Percentiles rank a stretch among this genome's conserved stretches.
These are phyloP conservation scores for Chytriomyces hyalinus DNA, from an alignment of 192 early-diverging fungal species.

Conservation along the genomic window DNA sequence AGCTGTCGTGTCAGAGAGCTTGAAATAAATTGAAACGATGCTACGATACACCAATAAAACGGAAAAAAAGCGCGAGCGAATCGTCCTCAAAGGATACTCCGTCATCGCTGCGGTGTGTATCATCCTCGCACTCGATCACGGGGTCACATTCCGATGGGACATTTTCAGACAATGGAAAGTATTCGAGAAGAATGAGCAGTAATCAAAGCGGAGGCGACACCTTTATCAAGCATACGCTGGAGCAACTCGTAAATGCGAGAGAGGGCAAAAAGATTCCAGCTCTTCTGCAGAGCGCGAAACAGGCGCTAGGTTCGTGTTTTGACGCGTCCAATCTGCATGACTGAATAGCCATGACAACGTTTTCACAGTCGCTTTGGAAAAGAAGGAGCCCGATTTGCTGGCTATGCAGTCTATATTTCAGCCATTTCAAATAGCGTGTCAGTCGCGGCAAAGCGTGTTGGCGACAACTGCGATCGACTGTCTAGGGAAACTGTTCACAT, in stretches of 20 bases:
- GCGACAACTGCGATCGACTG: slow-evolving; percentile 79
- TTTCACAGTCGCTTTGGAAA: slow-evolving; percentile 22
- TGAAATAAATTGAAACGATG: no score
- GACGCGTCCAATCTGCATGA: neutral
- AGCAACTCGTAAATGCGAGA: slow-evolving; percentile 51
- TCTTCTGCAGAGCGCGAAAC: slow-evolving; percentile 48
- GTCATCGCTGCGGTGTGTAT: no score
- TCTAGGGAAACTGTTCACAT: slow-evolving; percentile 72
- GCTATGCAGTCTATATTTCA: slow-evolving; percentile 59
- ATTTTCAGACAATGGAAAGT: neutral
- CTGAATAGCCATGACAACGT: neutral
- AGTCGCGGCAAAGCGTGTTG: slow-evolving; percentile 64
- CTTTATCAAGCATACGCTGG: slow-evolving; percentile 58
- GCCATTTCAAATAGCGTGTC: slow-evolving; percentile 76
- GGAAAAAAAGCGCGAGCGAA: no score
- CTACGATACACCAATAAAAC: no score
- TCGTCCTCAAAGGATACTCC: no score
- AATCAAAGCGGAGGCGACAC: slow-evolving; percentile 44
- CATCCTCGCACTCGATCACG: no score
- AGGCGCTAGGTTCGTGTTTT: slow-evolving; percentile 41
- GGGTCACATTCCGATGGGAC: no score
- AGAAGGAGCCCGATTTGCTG: slow-evolving; percentile 28
- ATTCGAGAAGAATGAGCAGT: neutral
- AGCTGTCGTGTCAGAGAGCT: no score
- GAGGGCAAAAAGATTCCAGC: slow-evolving; percentile 51